Evolutionary conservation across 2,329 filamentous ascomycete species (phyloP).

Genomic region (Scortechinia acanthostroma): DNA sequence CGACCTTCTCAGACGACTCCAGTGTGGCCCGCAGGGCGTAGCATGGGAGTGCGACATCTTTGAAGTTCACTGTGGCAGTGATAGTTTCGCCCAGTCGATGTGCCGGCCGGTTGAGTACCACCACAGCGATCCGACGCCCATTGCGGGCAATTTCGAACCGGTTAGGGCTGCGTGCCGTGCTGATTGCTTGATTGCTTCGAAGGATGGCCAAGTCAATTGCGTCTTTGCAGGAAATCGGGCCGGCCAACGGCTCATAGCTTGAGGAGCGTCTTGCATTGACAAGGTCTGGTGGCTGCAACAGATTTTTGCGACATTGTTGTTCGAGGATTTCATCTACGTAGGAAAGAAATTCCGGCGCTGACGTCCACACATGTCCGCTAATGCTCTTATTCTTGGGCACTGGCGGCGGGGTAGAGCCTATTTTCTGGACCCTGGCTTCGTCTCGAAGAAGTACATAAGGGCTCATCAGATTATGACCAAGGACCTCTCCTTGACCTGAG

Average conservation of each 20-base stretch:
- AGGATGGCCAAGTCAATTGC: slow-evolving; percentile 65
- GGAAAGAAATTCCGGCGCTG: slow-evolving; percentile 35
- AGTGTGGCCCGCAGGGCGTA: slow-evolving; percentile 60
- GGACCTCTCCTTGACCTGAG: slow-evolving; percentile 44
- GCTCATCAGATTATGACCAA: slow-evolving; percentile 67
- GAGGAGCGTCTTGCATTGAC: slow-evolving; percentile 27
- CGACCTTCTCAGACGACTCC: slow-evolving; percentile 60
- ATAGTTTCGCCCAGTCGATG: slow-evolving; percentile 66
- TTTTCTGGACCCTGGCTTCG: slow-evolving; percentile 41
- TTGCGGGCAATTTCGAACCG: slow-evolving; percentile 67
- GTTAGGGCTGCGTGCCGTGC: slow-evolving; percentile 49
- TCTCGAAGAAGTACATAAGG: slow-evolving; percentile 66
- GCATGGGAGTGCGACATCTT: slow-evolving; percentile 48
- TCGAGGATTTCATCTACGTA: slow-evolving; percentile 50
- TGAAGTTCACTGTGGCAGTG: slow-evolving; percentile 58
- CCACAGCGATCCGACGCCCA: slow-evolving; percentile 60
- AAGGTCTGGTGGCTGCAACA: slow-evolving; percentile 44
- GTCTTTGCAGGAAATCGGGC: slow-evolving; percentile 40
- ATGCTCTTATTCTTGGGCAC: not conserved
- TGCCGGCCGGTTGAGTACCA: slow-evolving; percentile 61
- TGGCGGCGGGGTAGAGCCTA: slow-evolving; percentile 14
- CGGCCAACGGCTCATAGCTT: slow-evolving; percentile 31
- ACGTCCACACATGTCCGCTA: not conserved
- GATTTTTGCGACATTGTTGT: slow-evolving; percentile 17
- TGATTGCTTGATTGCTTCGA: slow-evolving; percentile 43